phyloP scores from a whole-genome alignment of 352 stramenopile species.

The Globisporangium orthogonon region DNA sequence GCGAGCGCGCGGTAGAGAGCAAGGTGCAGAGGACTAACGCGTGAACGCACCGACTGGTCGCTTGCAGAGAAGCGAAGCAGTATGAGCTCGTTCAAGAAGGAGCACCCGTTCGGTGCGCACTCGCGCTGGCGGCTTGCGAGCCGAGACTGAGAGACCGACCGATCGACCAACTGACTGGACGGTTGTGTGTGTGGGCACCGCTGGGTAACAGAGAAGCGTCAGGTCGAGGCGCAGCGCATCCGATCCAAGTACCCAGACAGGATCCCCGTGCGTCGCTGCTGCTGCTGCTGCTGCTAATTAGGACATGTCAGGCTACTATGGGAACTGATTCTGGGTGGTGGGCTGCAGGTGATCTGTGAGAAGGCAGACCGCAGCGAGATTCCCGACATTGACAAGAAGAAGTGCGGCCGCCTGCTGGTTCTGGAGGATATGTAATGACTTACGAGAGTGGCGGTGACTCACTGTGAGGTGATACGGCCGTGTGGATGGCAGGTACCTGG shows the following conservation, averaged over 20 bases:
- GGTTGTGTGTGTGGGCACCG: not conserved
- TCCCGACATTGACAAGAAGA: conserved; percentile 99
- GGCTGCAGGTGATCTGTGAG: conserved; percentile 81
- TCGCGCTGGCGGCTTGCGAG: not conserved
- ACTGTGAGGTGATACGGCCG: not conserved
- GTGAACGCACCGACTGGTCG: not conserved
- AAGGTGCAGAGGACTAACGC: conserved; percentile 4
- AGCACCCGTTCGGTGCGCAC: conserved; percentile 77
- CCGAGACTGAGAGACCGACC: no score
- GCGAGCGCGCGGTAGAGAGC: not conserved
- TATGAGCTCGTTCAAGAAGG: conserved; percentile 91
- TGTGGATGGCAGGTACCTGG: conserved; percentile 75
- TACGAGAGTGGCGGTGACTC: not conserved
- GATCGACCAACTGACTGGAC: not conserved
- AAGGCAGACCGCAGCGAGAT: conserved; percentile 97
- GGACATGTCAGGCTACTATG: not conserved
- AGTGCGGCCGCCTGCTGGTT: conserved; percentile 34
- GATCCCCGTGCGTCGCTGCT: conserved; percentile 78
- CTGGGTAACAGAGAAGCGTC: conserved; percentile 88
- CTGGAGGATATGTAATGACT: not conserved
- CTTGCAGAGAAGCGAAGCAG: not conserved
- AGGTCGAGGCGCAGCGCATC: conserved; percentile 97
- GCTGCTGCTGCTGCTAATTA: not conserved
- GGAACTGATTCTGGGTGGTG: not conserved
- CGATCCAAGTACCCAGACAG: conserved; percentile 98